Percentiles rank a stretch among this genome's conserved stretches.
Evolutionary conservation across 495 filamentous ascomycete genomes (phyloP).

Genomic region (Daldinia decipiens): DNA sequence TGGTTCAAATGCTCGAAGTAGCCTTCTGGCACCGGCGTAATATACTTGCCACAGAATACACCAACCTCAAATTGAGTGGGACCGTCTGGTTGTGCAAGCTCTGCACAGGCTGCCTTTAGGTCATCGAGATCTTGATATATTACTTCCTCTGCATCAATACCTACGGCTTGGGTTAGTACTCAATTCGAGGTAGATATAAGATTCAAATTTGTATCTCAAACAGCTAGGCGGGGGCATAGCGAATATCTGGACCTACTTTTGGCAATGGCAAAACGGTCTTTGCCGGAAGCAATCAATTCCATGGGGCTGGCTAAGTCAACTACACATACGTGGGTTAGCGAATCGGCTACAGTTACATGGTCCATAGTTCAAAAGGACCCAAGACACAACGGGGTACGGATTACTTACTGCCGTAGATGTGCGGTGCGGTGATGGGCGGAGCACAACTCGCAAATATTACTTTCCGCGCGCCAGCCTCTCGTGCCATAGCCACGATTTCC

Average conservation of each 20-base stretch:
- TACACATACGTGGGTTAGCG: neutral
- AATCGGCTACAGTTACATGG: neutral
- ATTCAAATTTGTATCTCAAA: neutral
- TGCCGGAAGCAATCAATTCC: conserved; percentile 48
- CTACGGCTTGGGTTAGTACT: neutral
- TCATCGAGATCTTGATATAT: conserved; percentile 91
- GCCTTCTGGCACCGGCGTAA: conserved; percentile 81
- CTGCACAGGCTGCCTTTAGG: conserved; percentile 80
- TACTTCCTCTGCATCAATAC: conserved; percentile 88
- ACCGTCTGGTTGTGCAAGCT: conserved; percentile 66
- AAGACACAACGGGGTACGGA: neutral
- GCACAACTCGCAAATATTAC: conserved; percentile 91
- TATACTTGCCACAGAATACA: conserved; percentile 92
- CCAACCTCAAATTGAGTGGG: conserved; percentile 86
- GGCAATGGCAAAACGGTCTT: conserved; percentile 14
- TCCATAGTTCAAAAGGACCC: neutral
- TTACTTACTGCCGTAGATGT: conserved; percentile 50
- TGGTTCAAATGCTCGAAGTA: conserved; percentile 89
- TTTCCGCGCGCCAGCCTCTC: conserved; percentile 88
- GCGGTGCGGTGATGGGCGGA: conserved; percentile 78
- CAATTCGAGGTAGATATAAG: neutral
- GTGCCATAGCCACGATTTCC: conserved; percentile 91
- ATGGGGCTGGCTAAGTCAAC: conserved; percentile 56
- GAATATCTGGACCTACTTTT: conserved; percentile 1
- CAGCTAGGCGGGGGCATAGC: neutral